Evolutionary conservation across 2,329 filamentous ascomycete genomes (phyloP).

Genomic region (Xylaria sp.): DNA sequence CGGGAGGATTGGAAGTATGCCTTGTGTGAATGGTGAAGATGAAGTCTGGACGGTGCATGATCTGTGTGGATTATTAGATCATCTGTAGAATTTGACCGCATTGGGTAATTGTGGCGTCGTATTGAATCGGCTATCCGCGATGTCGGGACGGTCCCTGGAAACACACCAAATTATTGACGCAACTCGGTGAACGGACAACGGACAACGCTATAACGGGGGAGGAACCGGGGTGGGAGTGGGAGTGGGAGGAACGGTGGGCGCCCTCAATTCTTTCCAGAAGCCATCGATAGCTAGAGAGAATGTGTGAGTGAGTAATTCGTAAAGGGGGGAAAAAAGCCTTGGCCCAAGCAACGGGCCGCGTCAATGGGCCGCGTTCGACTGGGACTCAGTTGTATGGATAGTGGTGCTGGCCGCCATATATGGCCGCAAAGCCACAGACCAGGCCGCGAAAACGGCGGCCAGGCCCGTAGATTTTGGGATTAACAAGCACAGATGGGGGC

Average conservation of each 20-base stretch:
- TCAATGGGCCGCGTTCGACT: slow-evolving; percentile 42
- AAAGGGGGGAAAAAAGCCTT: slow-evolving; percentile 35
- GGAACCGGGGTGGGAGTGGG: background rate
- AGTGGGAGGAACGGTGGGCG: slow-evolving; percentile 32
- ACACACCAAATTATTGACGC: slow-evolving; percentile 24
- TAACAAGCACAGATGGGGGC: slow-evolving; percentile 40
- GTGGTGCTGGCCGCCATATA: slow-evolving; percentile 43
- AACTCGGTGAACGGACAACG: slow-evolving; percentile 12
- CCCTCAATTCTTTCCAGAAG: slow-evolving; percentile 43
- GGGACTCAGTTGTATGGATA: slow-evolving; percentile 12
- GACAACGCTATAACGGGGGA: slow-evolving; percentile 3
- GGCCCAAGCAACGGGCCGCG: slow-evolving; percentile 41
- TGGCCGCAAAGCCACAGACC: slow-evolving; percentile 47
- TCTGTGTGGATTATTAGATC: slow-evolving; percentile 13
- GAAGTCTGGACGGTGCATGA: slow-evolving; percentile 4
- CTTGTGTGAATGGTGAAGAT: slow-evolving; percentile 24
- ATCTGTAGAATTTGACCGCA: slow-evolving; percentile 15
- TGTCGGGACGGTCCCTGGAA: slow-evolving; percentile 34
- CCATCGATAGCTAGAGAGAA: slow-evolving; percentile 3
- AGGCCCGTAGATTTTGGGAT: slow-evolving; percentile 37
- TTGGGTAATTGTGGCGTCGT: slow-evolving; percentile 27
- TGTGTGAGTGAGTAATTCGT: background rate
- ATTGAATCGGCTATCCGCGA: slow-evolving; percentile 36
- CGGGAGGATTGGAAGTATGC: slow-evolving; percentile 27
- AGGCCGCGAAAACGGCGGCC: slow-evolving; percentile 42